Conservation (phyloP, 805 yeast genomes). For the Cyberlindnera xylosilytica region DNA sequence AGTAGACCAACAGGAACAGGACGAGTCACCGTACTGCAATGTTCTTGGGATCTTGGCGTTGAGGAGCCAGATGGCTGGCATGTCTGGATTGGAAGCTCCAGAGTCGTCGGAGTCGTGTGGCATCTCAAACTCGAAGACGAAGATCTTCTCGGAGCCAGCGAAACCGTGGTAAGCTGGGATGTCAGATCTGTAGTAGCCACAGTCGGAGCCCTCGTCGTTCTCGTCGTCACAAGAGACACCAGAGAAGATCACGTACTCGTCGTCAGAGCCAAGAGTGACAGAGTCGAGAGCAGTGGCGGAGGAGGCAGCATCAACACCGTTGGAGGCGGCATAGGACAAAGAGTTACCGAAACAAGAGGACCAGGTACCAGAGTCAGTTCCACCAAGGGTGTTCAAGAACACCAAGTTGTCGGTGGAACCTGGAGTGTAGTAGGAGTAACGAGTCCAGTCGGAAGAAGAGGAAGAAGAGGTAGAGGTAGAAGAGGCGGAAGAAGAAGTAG, state of each 20-base stretch:
- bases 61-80: slow-evolving; percentile 98
- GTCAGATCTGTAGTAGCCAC: slow-evolving; percentile 84
- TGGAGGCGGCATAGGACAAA: slow-evolving; percentile 74
- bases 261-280: slow-evolving; percentile 65
- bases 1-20: slow-evolving; percentile 93
- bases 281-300: slow-evolving; percentile 67
- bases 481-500: slow-evolving; percentile 27
- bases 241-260: slow-evolving; percentile 81
- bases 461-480: slow-evolving; percentile 34
- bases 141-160: slow-evolving; percentile 78
- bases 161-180: slow-evolving; percentile 96
- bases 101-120: slow-evolving; percentile 55
- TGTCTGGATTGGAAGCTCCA: slow-evolving; percentile 68
- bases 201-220: slow-evolving; percentile 35
- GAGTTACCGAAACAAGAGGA: slow-evolving; percentile 88
- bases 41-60: slow-evolving; percentile 97
- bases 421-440: slow-evolving; percentile 72
- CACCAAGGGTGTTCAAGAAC: slow-evolving; percentile 89
- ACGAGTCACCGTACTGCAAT: slow-evolving; percentile 78
- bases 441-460: slow-evolving; percentile 57
- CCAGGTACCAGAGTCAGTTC: slow-evolving; percentile 87
- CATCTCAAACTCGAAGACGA: slow-evolving; percentile 92
- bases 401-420: slow-evolving; percentile 69
- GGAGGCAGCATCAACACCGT: slow-evolving; percentile 72
- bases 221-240: slow-evolving; percentile 53